phyloP scores from a whole-genome alignment of 495 filamentous ascomycete genomes.

The Lasiosphaeria ovina region DNA sequence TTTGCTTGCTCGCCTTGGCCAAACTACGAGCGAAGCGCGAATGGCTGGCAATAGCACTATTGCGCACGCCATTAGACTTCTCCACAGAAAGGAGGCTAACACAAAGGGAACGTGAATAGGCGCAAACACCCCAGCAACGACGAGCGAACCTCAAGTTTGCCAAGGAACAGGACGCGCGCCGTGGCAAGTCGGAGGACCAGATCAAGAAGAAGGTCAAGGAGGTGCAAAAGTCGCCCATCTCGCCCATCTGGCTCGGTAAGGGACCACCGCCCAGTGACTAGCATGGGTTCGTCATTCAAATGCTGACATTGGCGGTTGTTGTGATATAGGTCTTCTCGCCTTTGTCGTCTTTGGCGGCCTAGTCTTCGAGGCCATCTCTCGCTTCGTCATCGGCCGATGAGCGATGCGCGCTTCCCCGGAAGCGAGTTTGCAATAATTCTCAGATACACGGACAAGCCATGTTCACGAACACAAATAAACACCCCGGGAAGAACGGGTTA shows the following conservation, averaged over 20 bases:
- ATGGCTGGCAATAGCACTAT: no score
- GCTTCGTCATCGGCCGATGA: constrained; percentile 59
- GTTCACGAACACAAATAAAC: no score
- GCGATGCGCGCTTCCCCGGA: not conserved
- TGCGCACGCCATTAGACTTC: no score
- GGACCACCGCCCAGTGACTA: not conserved
- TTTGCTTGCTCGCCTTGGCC: no score
- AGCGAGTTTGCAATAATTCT: no score
- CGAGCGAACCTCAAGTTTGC: constrained; percentile 82
- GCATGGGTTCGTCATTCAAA: not conserved
- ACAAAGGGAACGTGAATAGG: constrained; percentile 46
- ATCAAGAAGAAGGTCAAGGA: constrained; percentile 66
- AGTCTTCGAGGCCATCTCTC: constrained; percentile 73
- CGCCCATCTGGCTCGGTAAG: constrained; percentile 81
- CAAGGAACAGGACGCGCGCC: constrained; percentile 72
- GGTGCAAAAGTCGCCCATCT: constrained; percentile 71
- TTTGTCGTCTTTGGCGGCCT: constrained; percentile 86
- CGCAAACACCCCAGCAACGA: constrained; percentile 93
- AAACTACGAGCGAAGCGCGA: no score
- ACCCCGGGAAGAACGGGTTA: no score
- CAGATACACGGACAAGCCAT: no score
- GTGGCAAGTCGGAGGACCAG: constrained; percentile 72
- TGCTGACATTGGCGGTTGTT: not conserved
- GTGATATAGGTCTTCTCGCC: constrained; percentile 60
- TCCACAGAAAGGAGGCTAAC: not conserved